Evolutionary conservation across 2,329 filamentous ascomycete species (phyloP).

Genomic region (Davidsoniella virescens): DNA sequence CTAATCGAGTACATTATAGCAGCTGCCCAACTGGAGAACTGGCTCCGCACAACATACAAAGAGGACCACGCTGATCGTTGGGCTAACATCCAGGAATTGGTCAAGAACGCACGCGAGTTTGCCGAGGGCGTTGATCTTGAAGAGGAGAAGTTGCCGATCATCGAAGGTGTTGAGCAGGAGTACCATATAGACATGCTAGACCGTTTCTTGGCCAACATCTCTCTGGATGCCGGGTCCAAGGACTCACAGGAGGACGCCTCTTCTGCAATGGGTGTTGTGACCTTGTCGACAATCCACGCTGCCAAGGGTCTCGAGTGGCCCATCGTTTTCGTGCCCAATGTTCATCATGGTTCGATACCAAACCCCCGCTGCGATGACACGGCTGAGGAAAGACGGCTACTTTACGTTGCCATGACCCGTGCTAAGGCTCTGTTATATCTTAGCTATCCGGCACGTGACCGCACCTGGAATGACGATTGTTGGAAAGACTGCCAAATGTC

Average conservation of each 20-base stretch:
- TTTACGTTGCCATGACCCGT: constrained; percentile 95
- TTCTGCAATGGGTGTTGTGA: constrained; percentile 40
- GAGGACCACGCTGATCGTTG: constrained; percentile 66
- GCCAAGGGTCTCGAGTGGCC: constrained; percentile 96
- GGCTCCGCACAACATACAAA: constrained; percentile 52
- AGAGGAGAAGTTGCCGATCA: constrained; percentile 43
- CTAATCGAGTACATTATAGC: constrained; percentile 38
- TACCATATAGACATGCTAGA: constrained; percentile 50
- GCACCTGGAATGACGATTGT: background rate
- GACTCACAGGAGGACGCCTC: constrained; percentile 38
- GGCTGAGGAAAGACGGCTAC: constrained; percentile 71
- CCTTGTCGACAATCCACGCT: constrained; percentile 90
- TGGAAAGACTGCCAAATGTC: constrained; percentile 14
- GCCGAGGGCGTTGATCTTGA: constrained; percentile 27
- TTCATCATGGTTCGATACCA: constrained; percentile 80
- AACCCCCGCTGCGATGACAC: constrained; percentile 72
- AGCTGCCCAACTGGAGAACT: constrained; percentile 57
- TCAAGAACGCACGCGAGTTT: constrained; percentile 63
- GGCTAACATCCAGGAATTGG: constrained; percentile 81
- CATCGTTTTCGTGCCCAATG: constrained; percentile 78
- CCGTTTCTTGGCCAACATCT: constrained; percentile 76
- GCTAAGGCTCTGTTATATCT: constrained; percentile 76
- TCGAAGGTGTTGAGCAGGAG: constrained; percentile 54
- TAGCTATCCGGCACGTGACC: constrained; percentile 43
- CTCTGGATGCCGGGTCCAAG: constrained; percentile 50